phyloP scores from a whole-genome alignment of 768 basidiomycete genomes.

The Mycena floridula region DNA sequence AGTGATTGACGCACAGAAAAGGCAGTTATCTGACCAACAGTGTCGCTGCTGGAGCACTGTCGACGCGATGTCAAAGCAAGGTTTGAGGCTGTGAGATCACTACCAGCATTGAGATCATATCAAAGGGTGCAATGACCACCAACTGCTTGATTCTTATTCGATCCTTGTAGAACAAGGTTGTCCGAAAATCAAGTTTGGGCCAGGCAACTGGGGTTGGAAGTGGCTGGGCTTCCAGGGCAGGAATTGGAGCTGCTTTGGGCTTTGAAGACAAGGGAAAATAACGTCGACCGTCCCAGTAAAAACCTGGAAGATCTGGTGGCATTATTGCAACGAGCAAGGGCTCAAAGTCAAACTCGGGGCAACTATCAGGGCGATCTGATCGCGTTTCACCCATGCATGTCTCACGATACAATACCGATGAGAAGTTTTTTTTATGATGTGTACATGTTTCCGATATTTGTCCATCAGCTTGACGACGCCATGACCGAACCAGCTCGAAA shows the following conservation, averaged over 20 bases:
- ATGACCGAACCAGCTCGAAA: too few relatives aligned
- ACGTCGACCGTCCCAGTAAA: constrained; percentile 52
- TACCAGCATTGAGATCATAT: constrained; percentile 11
- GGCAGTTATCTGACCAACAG: constrained; percentile 34
- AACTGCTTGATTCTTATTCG: neutral
- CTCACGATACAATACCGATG: too few relatives aligned
- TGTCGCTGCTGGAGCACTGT: constrained; percentile 21
- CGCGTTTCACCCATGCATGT: too few relatives aligned
- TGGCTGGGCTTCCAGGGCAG: constrained; percentile 5
- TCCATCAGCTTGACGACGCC: too few relatives aligned
- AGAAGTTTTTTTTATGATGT: too few relatives aligned
- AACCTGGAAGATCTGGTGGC: constrained; percentile 47
- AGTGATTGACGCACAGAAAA: constrained; percentile 35
- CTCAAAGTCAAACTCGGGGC: too few relatives aligned
- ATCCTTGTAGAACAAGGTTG: neutral
- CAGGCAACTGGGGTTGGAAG: neutral
- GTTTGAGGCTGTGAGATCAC: constrained; percentile 35
- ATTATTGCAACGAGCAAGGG: constrained; percentile 21
- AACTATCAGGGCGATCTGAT: too few relatives aligned
- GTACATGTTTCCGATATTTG: too few relatives aligned
- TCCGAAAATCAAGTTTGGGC: constrained; percentile 8
- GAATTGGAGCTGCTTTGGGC: constrained; percentile 16
- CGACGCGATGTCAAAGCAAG: constrained; percentile 30
- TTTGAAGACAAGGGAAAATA: constrained; percentile 51
- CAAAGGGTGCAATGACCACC: neutral